Evolutionary conservation across 2,329 filamentous ascomycete species (phyloP).

Genomic region (Exophiala viscosa): DNA sequence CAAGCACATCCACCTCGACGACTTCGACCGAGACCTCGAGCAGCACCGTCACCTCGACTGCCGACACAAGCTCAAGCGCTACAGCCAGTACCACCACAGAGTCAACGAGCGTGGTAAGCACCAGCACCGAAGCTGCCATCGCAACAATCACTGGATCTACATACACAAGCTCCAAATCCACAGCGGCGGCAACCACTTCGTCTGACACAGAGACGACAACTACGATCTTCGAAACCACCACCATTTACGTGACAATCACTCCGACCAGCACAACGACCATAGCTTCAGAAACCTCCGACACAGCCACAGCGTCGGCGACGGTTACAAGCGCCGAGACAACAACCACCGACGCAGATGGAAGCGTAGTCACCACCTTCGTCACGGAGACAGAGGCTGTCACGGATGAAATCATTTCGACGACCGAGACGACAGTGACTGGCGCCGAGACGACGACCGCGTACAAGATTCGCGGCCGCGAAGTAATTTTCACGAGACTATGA

Average conservation of each 20-base stretch:
- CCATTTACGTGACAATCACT: background rate
- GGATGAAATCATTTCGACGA: constrained; percentile 5
- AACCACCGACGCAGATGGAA: background rate
- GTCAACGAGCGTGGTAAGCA: background rate
- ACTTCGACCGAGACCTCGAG: constrained; percentile 7
- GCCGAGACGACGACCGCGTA: constrained; percentile 12
- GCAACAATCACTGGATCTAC: no score
- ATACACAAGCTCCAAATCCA: no score
- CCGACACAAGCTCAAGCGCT: background rate
- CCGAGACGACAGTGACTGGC: constrained; percentile 7
- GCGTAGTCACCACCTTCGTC: constrained; percentile 8
- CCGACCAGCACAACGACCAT: background rate
- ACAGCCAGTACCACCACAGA: constrained; percentile 8
- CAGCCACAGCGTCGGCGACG: background rate
- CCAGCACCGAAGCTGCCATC: background rate
- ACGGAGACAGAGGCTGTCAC: constrained; percentile 10
- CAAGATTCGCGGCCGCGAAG: constrained; percentile 19
- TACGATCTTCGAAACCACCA: background rate
- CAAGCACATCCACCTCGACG: constrained; percentile 3
- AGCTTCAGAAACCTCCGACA: background rate
- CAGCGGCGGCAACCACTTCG: background rate
- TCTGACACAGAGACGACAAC: background rate
- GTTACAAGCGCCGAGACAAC: background rate
- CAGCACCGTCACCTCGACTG: constrained; percentile 6
- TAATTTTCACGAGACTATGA: constrained; percentile 6